Conservation (phyloP, 768 basidiomycete species). For the Cubamyces lactineus region DNA sequence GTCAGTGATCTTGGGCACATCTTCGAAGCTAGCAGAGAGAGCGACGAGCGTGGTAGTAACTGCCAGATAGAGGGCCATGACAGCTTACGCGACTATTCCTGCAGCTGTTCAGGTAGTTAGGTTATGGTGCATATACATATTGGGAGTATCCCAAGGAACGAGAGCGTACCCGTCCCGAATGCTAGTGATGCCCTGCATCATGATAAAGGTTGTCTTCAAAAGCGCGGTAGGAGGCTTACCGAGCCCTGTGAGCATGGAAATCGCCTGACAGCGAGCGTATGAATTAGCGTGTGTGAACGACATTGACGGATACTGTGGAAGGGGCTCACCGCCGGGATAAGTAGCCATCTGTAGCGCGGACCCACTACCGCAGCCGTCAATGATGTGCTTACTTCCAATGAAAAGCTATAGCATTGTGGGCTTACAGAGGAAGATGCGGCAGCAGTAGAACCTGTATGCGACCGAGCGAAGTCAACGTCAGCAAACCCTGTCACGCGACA, state of each 20-base stretch:
- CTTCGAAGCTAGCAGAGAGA: not conserved
- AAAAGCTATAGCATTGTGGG: not conserved
- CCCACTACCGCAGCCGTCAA: not conserved
- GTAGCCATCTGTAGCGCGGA: not conserved
- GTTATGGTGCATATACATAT: no score
- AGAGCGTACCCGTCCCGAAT: not conserved
- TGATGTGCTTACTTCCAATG: no score
- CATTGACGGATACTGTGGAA: no score
- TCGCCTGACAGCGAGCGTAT: no score
- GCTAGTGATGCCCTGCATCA: not conserved
- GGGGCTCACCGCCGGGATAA: not conserved
- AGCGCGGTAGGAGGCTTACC: no score
- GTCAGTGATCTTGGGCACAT: not conserved
- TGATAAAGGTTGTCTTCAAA: no score
- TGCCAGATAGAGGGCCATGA: not conserved
- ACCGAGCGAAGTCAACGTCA: not conserved
- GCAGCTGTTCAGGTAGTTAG: not conserved
- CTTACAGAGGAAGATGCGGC: slow-evolving; percentile 3
- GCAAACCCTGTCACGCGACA: no score
- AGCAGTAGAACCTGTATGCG: not conserved
- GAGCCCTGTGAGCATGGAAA: no score
- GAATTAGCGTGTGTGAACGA: no score
- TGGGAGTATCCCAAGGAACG: not conserved
- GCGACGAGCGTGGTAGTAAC: no score
- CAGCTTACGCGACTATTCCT: not conserved